These are phyloP conservation scores for Barnettozyma pratensis DNA, from an alignment of 805 yeast species.

Conservation along the genomic window DNA sequence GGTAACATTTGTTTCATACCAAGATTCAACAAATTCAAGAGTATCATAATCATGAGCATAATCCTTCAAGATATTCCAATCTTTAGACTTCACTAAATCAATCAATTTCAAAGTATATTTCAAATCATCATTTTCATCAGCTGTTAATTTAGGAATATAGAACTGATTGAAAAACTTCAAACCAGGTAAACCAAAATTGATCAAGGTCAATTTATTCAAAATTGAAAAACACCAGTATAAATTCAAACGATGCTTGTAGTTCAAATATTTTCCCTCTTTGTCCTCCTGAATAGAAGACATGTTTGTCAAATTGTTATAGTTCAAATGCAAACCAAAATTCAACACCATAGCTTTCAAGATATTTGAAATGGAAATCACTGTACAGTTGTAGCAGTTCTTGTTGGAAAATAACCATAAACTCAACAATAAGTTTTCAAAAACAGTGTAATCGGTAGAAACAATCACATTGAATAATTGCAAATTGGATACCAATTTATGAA, in stretches of 20 bases:
- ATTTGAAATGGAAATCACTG: conserved; percentile 19
- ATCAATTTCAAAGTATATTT: conserved; percentile 10
- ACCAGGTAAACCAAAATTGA: conserved; percentile 22
- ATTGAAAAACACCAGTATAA: conserved; percentile 40
- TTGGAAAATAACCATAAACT: conserved; percentile 23
- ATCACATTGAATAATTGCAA: conserved; percentile 15
- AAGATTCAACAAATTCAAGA: conserved; percentile 28
- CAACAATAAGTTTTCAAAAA: conserved; percentile 21
- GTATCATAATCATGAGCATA: conserved; percentile 5
- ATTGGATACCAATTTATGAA: conserved; percentile 20
- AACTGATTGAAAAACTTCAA: conserved; percentile 18
- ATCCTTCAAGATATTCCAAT: conserved; percentile 11
- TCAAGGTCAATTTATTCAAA: conserved; percentile 21
- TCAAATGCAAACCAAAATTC: conserved; percentile 25
- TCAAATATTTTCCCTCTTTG: conserved; percentile 9
- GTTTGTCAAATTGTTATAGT: conserved; percentile 19
- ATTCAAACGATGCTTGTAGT: conserved; percentile 29
- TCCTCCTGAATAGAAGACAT: conserved; percentile 17
- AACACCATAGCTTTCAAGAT: conserved; percentile 18
- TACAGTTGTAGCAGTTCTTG: conserved; percentile 23
- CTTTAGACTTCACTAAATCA: conserved; percentile 6
- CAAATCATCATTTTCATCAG: conserved; percentile 13
- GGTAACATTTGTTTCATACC: conserved; percentile 25
- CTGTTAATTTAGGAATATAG: conserved; percentile 29
- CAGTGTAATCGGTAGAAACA: conserved; percentile 10